Evolutionary conservation across 345 rosid species (phyloP), one percentile per base, ranked within the genome.

Genomic region (Rhodamnia rubescens): DNA sequence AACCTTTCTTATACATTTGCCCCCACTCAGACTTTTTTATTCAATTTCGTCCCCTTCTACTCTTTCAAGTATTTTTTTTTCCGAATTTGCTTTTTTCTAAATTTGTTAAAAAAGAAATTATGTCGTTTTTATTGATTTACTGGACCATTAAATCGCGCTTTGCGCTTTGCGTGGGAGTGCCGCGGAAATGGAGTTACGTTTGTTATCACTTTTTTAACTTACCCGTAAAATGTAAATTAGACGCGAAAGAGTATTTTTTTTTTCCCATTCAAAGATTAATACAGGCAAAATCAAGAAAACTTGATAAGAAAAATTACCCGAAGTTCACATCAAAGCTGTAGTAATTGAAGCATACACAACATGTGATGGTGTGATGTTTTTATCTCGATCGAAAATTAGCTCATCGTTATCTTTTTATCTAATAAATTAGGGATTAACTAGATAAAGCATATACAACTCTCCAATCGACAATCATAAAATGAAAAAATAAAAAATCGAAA

Each of bases 351-450:
- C n/a, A 11, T n/a, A n/a, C 32, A 1, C 13, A 11, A 2, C 69
- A 58, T 26, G 12, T 11, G 6, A 58, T 58, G 16, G 12, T 58
- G 5, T 58, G 16, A 58, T 11, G 11, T n/a, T 3, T 15, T 0
- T 58, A n/a, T 36, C 40, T 3, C 40, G n/a, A 26, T n/a, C 15
- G 6, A 58, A 58, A n/a, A 58, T 12, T 7, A n/a, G n/a, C 32
- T n/a, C 12, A 15, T 58, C 16, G 1, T 26, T 58, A n/a, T n/a
- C n/a, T 58, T n/a, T 58, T 26, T 0, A 2, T n/a, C 32, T 12
- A 58, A 26, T 58, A 12, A 58, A 58, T n/a, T 5, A 58, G 4
- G 32, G n/a, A n/a, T 58, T 58, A 58, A 58, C 12, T 8, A 58
- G n/a, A 58, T n/a, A n/a, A 58, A 26, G 32, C 0, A 58, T n/a